Conservation (phyloP, 2,329 filamentous ascomycete genomes). For the Ophiocordyceps australis region DNA sequence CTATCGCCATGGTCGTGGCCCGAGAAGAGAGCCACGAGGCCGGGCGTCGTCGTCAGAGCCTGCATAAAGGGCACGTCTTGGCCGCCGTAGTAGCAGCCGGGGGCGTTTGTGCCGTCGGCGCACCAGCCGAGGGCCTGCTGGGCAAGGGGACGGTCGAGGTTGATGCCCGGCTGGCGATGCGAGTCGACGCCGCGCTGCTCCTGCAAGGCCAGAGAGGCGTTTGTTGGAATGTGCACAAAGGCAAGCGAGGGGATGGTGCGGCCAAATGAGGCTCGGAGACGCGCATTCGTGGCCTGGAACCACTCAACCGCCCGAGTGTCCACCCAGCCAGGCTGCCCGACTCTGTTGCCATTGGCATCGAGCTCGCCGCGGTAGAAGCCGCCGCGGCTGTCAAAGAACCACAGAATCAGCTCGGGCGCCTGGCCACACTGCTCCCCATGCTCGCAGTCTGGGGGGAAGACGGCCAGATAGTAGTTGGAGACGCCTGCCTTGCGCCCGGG, state of each 20-base stretch:
- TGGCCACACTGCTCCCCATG: conserved; percentile 8
- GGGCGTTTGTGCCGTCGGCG: conserved; percentile 15
- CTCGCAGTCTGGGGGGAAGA: conserved; percentile 17
- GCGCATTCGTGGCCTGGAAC: conserved; percentile 17
- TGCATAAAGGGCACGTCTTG: conserved; percentile 46
- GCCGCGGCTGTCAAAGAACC: conserved; percentile 55
- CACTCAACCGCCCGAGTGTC: conserved; percentile 22
- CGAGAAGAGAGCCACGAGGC: conserved; percentile 38
- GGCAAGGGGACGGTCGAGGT: conserved; percentile 21
- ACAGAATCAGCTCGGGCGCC: conserved; percentile 32
- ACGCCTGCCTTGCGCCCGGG: conserved; percentile 14
- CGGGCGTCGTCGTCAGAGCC: conserved; percentile 32
- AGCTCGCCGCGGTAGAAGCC: conserved; percentile 28
- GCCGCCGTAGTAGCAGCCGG: conserved; percentile 21
- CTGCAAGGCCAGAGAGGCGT: conserved; percentile 21
- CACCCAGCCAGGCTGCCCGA: conserved; percentile 25
- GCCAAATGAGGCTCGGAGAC: conserved; percentile 11
- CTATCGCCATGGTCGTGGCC: conserved; percentile 50
- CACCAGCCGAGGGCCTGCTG: conserved; percentile 26
- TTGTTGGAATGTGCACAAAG: conserved; percentile 29
- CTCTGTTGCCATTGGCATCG: conserved; percentile 9
- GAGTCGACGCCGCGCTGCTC: conserved; percentile 14
- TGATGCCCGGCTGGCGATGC: conserved; percentile 22
- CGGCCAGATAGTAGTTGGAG: conserved; percentile 28
- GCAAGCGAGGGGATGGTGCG: conserved; percentile 23